A percentile compares a stretch with the other conserved stretches of the same genome.
phyloP scores from a whole-genome alignment of 148 eudicot species.

The Nyssa sinensis region DNA sequence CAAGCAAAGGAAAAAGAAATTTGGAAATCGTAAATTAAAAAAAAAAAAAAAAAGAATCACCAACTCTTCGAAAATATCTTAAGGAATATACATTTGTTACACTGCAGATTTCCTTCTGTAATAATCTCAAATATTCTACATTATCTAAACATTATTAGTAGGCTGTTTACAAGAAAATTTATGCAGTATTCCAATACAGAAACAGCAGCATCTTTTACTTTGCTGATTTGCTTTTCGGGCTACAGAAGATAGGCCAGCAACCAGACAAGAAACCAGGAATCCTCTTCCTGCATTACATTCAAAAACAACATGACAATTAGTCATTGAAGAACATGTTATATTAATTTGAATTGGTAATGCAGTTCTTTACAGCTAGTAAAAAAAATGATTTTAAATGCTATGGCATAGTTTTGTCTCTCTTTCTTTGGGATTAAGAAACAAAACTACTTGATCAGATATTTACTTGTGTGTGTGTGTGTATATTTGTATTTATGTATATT shows the following conservation, averaged over 20 bases:
- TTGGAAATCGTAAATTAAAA: no score
- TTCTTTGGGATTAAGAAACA: no score
- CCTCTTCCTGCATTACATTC: conserved; percentile 16
- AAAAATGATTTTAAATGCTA: no score
- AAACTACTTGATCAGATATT: no score
- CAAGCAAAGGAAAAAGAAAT: neutral
- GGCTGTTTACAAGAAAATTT: neutral
- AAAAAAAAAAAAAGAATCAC: neutral
- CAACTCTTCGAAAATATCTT: neutral
- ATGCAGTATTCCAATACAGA: neutral
- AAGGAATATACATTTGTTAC: neutral
- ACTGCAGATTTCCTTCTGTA: neutral
- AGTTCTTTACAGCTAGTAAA: no score
- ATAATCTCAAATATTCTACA: neutral
- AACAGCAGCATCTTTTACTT: conserved; percentile 2
- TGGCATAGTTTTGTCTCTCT: no score
- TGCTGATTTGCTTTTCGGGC: neutral
- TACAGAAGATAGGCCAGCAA: conserved; percentile 13
- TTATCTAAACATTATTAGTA: neutral
- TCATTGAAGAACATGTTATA: neutral
- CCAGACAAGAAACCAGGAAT: neutral
- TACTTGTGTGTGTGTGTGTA: neutral
- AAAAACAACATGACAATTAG: neutral
- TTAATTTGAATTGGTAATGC: no score
- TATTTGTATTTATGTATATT: no score